Conservation (phyloP, 441 rosid species). For the Caryocar brasiliense region DNA sequence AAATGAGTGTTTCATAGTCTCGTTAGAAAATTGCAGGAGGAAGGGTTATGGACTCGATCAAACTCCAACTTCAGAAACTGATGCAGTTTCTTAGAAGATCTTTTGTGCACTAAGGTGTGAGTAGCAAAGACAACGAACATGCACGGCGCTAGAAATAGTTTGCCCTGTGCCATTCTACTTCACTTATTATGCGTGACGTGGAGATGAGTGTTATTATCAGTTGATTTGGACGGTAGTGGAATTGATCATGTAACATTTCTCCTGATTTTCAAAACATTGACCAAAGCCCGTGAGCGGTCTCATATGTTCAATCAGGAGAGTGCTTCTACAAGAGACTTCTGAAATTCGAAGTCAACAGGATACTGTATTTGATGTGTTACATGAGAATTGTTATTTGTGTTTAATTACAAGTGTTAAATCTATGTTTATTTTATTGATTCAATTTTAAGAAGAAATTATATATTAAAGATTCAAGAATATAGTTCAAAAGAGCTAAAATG, state of each 20-base stretch:
- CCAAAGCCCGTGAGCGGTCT: constrained; percentile 74
- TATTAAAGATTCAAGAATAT: too few species aligned
- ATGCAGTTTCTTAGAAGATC: constrained; percentile 58
- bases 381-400: background rate
- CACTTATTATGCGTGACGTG: too few species aligned
- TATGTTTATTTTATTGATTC: too few species aligned
- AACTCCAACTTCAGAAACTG: constrained; percentile 10
- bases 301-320: constrained; percentile 81
- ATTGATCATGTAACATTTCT: constrained; percentile 27
- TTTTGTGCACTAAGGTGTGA: constrained; percentile 56
- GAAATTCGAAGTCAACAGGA: constrained; percentile 78
- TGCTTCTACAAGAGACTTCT: constrained; percentile 68
- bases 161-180: too few species aligned
- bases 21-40: constrained; percentile 45
- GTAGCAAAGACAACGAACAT: constrained; percentile 1
- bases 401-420: too few species aligned
- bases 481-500: too few species aligned
- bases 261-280: constrained; percentile 66
- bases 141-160: too few species aligned
- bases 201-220: background rate
- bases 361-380: constrained; percentile 33
- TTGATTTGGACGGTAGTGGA: background rate
- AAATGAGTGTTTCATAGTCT: constrained; percentile 62
- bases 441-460: too few species aligned
- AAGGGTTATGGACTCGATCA: constrained; percentile 13